These are phyloP conservation scores for Neoarthrinium moseri DNA, from an alignment of 2,329 filamentous ascomycete species.

Conservation along the genomic window DNA sequence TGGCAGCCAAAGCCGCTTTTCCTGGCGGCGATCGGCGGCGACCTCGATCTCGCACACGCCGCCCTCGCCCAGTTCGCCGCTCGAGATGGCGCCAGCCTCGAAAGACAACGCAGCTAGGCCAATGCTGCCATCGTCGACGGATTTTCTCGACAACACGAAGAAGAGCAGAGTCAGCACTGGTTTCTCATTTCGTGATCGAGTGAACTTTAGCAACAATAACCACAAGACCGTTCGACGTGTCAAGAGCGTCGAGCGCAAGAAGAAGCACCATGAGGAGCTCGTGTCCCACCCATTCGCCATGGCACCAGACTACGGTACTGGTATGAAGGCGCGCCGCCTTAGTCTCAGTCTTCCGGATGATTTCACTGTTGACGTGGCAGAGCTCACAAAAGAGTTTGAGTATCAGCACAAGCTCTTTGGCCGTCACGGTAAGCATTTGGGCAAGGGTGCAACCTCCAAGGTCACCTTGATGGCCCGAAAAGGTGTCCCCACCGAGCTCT, in stretches of 20 bases:
- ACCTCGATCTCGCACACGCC: constrained; percentile 30
- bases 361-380: constrained; percentile 68
- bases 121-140: constrained; percentile 38
- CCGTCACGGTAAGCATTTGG: constrained; percentile 71
- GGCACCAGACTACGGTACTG: constrained; percentile 67
- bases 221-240: constrained; percentile 23
- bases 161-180: constrained; percentile 54
- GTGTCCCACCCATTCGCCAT: constrained; percentile 52
- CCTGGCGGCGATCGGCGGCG: constrained; percentile 24
- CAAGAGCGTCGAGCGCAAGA: constrained; percentile 28
- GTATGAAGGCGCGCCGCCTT: constrained; percentile 75
- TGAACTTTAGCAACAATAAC: constrained; percentile 39
- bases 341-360: constrained; percentile 73
- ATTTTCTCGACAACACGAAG: constrained; percentile 43
- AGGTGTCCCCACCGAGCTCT: constrained; percentile 63
- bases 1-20: constrained; percentile 27
- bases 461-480: constrained; percentile 79
- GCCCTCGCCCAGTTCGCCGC: constrained; percentile 30
- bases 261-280: constrained; percentile 18
- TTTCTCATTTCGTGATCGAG: constrained; percentile 44
- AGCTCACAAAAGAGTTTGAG: constrained; percentile 68
- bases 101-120: constrained; percentile 22
- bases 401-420: constrained; percentile 70
- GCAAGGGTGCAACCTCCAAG: constrained; percentile 79
- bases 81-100: constrained; percentile 20